Percentiles rank a stretch among this genome's conserved stretches.
phyloP scores from a whole-genome alignment of 2,329 filamentous ascomycete genomes.

The Pseudonectria buxi region DNA sequence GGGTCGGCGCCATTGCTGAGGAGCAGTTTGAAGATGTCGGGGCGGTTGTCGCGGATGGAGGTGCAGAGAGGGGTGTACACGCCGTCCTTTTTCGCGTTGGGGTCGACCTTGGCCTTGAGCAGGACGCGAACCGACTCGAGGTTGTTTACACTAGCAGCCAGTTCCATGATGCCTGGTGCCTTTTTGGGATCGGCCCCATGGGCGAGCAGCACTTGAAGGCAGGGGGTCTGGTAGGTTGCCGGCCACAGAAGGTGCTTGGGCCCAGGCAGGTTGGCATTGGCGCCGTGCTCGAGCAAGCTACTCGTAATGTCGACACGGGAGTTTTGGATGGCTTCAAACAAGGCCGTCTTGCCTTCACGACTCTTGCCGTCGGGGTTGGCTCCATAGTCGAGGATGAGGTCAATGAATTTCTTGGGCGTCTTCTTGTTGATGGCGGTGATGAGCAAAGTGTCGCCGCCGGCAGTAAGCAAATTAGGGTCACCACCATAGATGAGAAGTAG shows the following conservation, averaged over 20 bases:
- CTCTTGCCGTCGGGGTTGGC: conserved; percentile 54
- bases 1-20: conserved; percentile 52
- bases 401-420: conserved; percentile 46
- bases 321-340: conserved; percentile 55
- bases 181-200: conserved; percentile 56
- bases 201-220: conserved; percentile 50
- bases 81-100: conserved; percentile 57
- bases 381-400: conserved; percentile 54
- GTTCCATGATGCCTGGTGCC: conserved; percentile 56
- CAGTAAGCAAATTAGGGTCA: conserved; percentile 46
- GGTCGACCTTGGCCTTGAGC: conserved; percentile 51
- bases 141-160: conserved; percentile 57
- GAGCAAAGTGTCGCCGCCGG: conserved; percentile 54
- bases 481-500: conserved; percentile 56
- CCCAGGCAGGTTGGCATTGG: conserved; percentile 61
- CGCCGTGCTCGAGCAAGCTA: conserved; percentile 45
- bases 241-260: conserved; percentile 66
- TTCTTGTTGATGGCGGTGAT: conserved; percentile 54
- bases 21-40: conserved; percentile 55
- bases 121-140: conserved; percentile 54
- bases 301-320: conserved; percentile 51
- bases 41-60: conserved; percentile 58
- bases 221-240: conserved; percentile 50
- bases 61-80: conserved; percentile 63
- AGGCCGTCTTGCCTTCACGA: conserved; percentile 53